Conservation (phyloP, 192 early-diverging fungal genomes). For the Linnemannia elongata region DNA sequence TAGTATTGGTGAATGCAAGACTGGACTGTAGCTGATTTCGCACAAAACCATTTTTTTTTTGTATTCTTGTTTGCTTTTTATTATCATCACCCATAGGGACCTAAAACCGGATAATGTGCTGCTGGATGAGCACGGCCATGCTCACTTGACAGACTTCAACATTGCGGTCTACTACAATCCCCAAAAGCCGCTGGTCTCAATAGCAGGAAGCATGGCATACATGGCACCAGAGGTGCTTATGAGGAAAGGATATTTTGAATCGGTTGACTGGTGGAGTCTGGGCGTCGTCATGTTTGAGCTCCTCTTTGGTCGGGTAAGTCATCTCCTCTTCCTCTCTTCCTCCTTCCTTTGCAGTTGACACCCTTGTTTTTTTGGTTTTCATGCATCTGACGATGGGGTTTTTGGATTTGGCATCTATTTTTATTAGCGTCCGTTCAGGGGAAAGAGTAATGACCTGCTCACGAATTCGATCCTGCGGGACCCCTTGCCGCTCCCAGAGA, state of each 20-base stretch:
- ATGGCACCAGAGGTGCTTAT: conserved; percentile 88
- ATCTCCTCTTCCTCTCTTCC: background rate
- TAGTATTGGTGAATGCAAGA: background rate
- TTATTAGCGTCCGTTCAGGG: conserved; percentile 82
- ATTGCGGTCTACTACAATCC: conserved; percentile 81
- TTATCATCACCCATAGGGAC: conserved; percentile 63
- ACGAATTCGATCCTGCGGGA: conserved; percentile 79
- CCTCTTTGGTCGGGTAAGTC: conserved; percentile 77
- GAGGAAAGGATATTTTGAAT: conserved; percentile 65
- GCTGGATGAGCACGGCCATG: conserved; percentile 83
- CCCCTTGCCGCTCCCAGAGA: conserved; percentile 74
- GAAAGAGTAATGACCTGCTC: conserved; percentile 80
- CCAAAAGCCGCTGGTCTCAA: conserved; percentile 73
- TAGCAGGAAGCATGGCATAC: conserved; percentile 89
- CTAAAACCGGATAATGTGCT: conserved; percentile 91
- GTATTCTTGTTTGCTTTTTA: background rate
- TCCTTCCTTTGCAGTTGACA: background rate
- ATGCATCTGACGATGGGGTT: background rate
- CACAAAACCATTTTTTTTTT: background rate
- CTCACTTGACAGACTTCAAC: conserved; percentile 90
- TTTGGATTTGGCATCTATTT: background rate
- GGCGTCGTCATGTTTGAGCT: conserved; percentile 86
- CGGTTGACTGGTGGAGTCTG: conserved; percentile 87
- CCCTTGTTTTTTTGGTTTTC: background rate
- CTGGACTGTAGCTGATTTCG: background rate